These are phyloP conservation scores for Taphrina sp. DNA, from an alignment of 1,139 yeast species.

Conservation along the genomic window DNA sequence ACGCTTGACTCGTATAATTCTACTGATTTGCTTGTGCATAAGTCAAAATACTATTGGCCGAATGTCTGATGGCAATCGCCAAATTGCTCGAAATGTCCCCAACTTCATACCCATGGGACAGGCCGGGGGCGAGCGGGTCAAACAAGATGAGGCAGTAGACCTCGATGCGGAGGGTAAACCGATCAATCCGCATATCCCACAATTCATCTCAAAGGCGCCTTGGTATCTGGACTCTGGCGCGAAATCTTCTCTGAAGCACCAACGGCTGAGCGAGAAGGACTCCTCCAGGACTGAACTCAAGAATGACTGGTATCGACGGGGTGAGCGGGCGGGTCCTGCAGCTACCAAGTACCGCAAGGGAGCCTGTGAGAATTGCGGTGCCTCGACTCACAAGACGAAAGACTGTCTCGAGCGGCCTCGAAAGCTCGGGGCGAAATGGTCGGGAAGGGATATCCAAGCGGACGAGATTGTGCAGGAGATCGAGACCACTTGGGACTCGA, in stretches of 20 bases:
- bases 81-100: conserved; percentile 11
- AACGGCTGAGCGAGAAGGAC: conserved; percentile 46
- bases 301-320: conserved; percentile 44
- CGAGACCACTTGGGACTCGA: conserved; percentile 56
- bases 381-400: conserved; percentile 49
- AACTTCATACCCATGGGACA: conserved; percentile 26
- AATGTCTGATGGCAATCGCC: conserved; percentile 22
- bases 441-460: conserved; percentile 42
- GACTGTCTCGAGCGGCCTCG: conserved; percentile 58
- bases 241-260: conserved; percentile 54
- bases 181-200: conserved; percentile 44
- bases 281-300: conserved; percentile 35
- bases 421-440: conserved; percentile 46
- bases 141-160: conserved; percentile 31
- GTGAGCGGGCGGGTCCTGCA: conserved; percentile 40
- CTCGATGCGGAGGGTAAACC: conserved; percentile 47
- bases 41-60: too few species aligned
- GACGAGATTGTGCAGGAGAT: conserved; percentile 43
- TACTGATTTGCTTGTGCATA: too few species aligned
- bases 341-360: conserved; percentile 47
- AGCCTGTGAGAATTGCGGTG: conserved; percentile 57
- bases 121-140: conserved; percentile 17
- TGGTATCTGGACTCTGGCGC: conserved; percentile 49
- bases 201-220: conserved; percentile 53
- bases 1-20: too few species aligned